A percentile compares a stretch with the other conserved stretches of the same genome.
Evolutionary conservation across 2,329 filamentous ascomycete species (phyloP).

Genomic region (Zalaria obscura): DNA sequence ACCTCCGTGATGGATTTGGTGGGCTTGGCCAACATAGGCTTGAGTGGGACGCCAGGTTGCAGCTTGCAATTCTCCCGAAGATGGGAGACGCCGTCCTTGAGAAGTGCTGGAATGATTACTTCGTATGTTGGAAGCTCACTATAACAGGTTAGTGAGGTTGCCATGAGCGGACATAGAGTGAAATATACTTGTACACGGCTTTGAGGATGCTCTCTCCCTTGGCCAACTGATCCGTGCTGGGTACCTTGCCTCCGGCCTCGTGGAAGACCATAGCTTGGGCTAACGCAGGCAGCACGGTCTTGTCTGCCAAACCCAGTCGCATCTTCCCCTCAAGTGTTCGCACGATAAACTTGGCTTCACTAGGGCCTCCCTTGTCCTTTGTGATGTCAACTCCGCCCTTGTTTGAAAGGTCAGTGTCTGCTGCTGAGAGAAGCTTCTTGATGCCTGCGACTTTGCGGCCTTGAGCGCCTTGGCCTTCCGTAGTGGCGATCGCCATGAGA

Average conservation of each 20-base stretch:
- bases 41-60: constrained; percentile 83
- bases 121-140: constrained; percentile 93
- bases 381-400: constrained; percentile 68
- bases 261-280: constrained; percentile 80
- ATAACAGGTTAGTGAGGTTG: constrained; percentile 13
- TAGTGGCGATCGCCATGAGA: constrained; percentile 75
- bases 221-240: constrained; percentile 62
- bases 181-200: constrained; percentile 64
- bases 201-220: constrained; percentile 79
- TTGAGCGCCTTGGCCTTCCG: constrained; percentile 76
- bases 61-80: constrained; percentile 78
- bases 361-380: constrained; percentile 84
- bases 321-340: constrained; percentile 91
- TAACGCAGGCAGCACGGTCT: constrained; percentile 76
- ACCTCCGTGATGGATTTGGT: constrained; percentile 98
- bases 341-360: constrained; percentile 88
- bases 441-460: constrained; percentile 84
- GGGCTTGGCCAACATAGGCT: constrained; percentile 96
- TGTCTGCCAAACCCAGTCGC: constrained; percentile 80
- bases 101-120: constrained; percentile 79
- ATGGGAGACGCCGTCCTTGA: constrained; percentile 73
- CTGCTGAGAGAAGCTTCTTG: constrained; percentile 88
- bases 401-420: constrained; percentile 57
- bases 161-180: neutral
- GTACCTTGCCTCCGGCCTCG: constrained; percentile 56